These are phyloP conservation scores for Bipolaris bicolor DNA, from an alignment of 2,329 filamentous ascomycete genomes.

Conservation along the genomic window DNA sequence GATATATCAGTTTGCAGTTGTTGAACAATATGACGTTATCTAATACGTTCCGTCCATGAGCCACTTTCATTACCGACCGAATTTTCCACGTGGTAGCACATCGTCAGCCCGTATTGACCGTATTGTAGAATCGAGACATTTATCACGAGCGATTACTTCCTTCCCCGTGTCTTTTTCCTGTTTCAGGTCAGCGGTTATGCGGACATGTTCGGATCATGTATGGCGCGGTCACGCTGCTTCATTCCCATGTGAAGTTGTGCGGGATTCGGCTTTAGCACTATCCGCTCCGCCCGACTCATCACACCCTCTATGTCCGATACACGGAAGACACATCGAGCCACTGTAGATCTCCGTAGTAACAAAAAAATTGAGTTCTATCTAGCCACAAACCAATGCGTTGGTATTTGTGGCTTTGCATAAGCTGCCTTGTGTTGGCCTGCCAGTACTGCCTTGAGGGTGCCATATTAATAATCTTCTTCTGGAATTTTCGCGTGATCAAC, in stretches of 20 bases:
- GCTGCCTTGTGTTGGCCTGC: too few relatives aligned
- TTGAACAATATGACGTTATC: too few relatives aligned
- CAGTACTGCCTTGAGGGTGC: too few relatives aligned
- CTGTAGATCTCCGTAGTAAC: too few relatives aligned
- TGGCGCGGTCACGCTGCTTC: background rate
- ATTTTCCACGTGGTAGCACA: background rate
- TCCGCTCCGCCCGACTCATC: constrained; percentile 11
- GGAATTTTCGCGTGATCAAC: background rate
- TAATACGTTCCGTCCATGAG: too few relatives aligned
- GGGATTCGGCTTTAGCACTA: constrained; percentile 16
- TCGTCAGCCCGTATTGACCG: too few relatives aligned
- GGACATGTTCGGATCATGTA: background rate
- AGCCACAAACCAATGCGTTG: too few relatives aligned
- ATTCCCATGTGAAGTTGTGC: background rate
- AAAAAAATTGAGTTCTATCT: too few relatives aligned
- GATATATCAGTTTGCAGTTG: too few relatives aligned
- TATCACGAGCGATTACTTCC: background rate
- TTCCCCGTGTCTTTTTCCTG: background rate
- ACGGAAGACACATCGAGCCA: background rate
- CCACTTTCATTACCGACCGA: background rate
- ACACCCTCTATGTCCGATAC: background rate
- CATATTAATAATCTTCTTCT: too few relatives aligned
- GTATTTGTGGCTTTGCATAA: too few relatives aligned
- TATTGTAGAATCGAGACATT: background rate
- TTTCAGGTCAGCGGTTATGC: background rate